phyloP scores from a whole-genome alignment of 331 rosid genomes.

The Erythrophleum ivorense region DNA sequence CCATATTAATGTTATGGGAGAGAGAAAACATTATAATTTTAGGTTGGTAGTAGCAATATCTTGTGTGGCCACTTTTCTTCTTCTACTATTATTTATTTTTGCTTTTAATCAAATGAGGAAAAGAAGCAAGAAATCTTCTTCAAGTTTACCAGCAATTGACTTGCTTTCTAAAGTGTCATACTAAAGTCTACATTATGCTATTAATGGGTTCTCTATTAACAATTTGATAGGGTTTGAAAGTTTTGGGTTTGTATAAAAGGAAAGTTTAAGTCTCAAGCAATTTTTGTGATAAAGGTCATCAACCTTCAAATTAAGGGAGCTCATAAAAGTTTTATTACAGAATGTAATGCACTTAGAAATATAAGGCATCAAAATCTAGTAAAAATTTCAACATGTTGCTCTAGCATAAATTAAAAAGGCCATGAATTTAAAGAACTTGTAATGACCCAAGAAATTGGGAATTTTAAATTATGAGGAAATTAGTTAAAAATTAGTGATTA shows the following conservation, averaged over 20 bases:
- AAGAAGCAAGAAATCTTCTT: not conserved
- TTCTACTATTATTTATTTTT: not conserved
- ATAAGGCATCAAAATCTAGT: not conserved
- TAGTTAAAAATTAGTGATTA: no score
- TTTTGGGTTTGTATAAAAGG: not conserved
- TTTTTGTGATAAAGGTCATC: not conserved
- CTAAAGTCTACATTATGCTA: not conserved
- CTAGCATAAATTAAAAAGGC: not conserved
- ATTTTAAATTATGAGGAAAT: not conserved
- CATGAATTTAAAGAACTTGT: not conserved
- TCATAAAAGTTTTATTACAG: not conserved
- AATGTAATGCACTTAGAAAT: not conserved
- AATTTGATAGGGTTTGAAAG: not conserved
- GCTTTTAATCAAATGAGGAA: not conserved
- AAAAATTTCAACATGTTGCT: not conserved
- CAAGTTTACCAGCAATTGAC: not conserved
- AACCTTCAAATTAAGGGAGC: not conserved
- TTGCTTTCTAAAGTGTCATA: not conserved
- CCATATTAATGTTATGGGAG: not conserved
- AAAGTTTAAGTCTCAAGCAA: not conserved
- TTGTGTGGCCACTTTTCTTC: not conserved
- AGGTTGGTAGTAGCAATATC: not conserved
- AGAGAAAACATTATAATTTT: not conserved
- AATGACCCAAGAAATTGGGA: no score
- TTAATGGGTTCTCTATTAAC: not conserved